phyloP scores from a whole-genome alignment of 2,329 filamentous ascomycete genomes.

The Curvularia sp. region DNA sequence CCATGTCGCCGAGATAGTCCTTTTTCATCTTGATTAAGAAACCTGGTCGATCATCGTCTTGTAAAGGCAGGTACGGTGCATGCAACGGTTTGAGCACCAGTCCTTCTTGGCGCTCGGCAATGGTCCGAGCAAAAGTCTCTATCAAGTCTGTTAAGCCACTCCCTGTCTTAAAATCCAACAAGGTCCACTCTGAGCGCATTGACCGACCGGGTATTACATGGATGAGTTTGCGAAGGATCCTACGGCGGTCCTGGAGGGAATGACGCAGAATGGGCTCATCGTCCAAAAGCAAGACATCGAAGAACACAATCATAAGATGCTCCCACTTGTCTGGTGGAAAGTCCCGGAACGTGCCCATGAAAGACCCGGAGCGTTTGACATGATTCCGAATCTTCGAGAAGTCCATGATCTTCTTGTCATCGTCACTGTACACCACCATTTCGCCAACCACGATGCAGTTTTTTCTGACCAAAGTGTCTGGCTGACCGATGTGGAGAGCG shows the following conservation, averaged over 20 bases:
- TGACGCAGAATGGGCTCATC: slow-evolving; percentile 60
- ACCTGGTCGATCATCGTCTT: slow-evolving; percentile 38
- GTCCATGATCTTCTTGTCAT: slow-evolving; percentile 68
- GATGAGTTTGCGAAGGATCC: slow-evolving; percentile 65
- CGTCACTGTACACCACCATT: slow-evolving; percentile 77
- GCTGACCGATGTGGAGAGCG: slow-evolving; percentile 67
- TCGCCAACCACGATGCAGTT: slow-evolving; percentile 85
- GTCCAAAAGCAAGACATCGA: slow-evolving; percentile 66
- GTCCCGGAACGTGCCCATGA: slow-evolving; percentile 71
- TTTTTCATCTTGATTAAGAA: slow-evolving; percentile 87
- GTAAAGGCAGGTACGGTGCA: slow-evolving; percentile 71
- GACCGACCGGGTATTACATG: slow-evolving; percentile 66
- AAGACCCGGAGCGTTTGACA: slow-evolving; percentile 73
- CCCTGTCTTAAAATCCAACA: slow-evolving; percentile 67
- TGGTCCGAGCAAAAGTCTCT: slow-evolving; percentile 67
- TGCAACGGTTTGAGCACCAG: slow-evolving; percentile 79
- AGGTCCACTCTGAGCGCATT: slow-evolving; percentile 69
- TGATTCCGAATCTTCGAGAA: slow-evolving; percentile 87
- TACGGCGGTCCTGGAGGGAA: slow-evolving; percentile 66
- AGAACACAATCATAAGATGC: slow-evolving; percentile 67
- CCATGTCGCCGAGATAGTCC: slow-evolving; percentile 79
- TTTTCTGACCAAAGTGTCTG: slow-evolving; percentile 64
- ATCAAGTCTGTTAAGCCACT: slow-evolving; percentile 44
- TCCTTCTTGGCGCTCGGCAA: slow-evolving; percentile 74
- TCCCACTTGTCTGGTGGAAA: slow-evolving; percentile 65